Evolutionary conservation across 805 yeast genomes (phyloP).

Genomic region (Sugiyamaella smithiae): DNA sequence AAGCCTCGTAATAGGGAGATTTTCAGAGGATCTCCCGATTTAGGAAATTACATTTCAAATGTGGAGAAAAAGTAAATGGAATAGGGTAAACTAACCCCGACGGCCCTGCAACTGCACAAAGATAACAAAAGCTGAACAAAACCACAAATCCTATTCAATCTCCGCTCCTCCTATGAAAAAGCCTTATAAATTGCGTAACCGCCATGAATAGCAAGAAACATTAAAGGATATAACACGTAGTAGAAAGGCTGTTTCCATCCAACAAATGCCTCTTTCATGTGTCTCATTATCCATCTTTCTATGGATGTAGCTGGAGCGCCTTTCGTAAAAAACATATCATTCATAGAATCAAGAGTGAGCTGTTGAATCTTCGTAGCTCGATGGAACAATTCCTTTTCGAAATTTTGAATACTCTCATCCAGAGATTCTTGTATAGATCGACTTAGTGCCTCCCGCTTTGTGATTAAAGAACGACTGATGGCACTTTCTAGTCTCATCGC

Average conservation of each 20-base stretch:
- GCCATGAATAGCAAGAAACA: not conserved
- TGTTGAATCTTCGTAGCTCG: not conserved
- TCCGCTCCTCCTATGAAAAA: no score
- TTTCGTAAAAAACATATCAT: not conserved
- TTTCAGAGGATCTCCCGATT: no score
- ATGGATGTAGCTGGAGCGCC: not conserved
- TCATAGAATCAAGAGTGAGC: not conserved
- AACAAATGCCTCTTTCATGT: not conserved
- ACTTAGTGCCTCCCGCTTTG: not conserved
- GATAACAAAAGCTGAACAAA: no score
- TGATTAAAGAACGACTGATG: not conserved
- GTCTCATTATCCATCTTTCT: not conserved
- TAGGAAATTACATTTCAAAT: no score
- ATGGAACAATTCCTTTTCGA: not conserved
- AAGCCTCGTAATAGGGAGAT: no score
- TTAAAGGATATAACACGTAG: not conserved
- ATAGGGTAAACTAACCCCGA: no score
- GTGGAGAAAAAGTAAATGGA: no score
- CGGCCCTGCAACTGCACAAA: no score
- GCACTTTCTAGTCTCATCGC: not conserved
- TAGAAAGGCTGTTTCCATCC: not conserved
- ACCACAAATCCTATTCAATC: no score
- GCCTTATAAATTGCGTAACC: not conserved
- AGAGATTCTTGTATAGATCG: not conserved
- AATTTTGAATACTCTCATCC: not conserved